Evolutionary conservation across 306 rosid genomes (phyloP).

Genomic region (Vigna nakashimae): DNA sequence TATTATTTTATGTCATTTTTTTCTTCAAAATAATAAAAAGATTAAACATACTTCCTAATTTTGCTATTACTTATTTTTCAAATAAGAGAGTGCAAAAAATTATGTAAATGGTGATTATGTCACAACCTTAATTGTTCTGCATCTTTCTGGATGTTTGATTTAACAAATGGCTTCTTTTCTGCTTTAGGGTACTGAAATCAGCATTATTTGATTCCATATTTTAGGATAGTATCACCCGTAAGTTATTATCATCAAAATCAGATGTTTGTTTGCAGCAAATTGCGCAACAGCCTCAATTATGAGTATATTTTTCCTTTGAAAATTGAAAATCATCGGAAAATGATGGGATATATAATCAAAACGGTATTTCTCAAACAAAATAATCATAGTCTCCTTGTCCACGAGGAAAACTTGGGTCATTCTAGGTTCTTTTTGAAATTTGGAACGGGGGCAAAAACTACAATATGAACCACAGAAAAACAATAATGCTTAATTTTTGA

Average conservation of each 20-base stretch:
- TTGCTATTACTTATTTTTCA: background rate
- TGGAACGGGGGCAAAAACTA: slow-evolving; percentile 31
- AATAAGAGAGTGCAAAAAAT: background rate
- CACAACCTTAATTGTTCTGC: background rate
- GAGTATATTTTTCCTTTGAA: background rate
- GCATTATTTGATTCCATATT: background rate
- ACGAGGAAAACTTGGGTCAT: slow-evolving; percentile 12
- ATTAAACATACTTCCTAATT: background rate
- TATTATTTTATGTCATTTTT: background rate
- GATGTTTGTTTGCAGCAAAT: slow-evolving; percentile 28
- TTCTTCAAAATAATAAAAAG: background rate
- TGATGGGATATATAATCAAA: slow-evolving; percentile 20
- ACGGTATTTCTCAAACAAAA: slow-evolving; percentile 39
- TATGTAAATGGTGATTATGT: background rate
- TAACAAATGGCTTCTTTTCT: slow-evolving; percentile 11
- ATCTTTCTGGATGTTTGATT: slow-evolving; percentile 2
- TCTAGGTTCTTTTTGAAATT: background rate
- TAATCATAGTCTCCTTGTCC: slow-evolving; percentile 34
- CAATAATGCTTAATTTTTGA: slow-evolving; percentile 32
- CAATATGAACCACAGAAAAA: slow-evolving; percentile 40
- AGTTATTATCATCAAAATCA: slow-evolving; percentile 36
- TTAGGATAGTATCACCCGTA: background rate
- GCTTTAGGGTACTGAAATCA: slow-evolving; percentile 29
- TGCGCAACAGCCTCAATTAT: slow-evolving; percentile 24
- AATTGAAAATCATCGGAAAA: slow-evolving; percentile 43